phyloP scores from a whole-genome alignment of 805 yeast genomes.

The Tetrapisispora arboricola region DNA sequence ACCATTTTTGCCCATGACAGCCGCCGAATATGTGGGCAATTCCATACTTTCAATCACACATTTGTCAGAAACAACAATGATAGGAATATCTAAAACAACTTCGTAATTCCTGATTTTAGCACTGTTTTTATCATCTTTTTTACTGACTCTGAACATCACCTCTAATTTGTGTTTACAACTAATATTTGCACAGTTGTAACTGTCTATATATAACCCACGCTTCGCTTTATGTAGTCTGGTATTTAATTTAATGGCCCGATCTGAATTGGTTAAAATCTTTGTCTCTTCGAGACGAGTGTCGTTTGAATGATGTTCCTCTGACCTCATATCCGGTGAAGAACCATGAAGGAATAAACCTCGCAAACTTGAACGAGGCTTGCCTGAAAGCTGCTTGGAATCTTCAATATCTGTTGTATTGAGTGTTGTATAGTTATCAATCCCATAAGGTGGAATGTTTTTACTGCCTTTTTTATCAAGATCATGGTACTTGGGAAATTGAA shows the following conservation, averaged over 20 bases:
- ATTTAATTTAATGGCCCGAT: constrained; percentile 11
- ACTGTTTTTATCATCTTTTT: constrained; percentile 41
- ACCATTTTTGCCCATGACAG: constrained; percentile 8
- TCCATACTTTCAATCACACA: constrained; percentile 31
- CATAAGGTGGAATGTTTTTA: constrained; percentile 27
- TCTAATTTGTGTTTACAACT: constrained; percentile 58
- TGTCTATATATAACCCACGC: constrained; percentile 46
- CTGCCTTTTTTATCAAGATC: constrained; percentile 21
- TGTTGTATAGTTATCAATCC: constrained; percentile 23
- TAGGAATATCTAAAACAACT: constrained; percentile 71
- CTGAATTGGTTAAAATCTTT: constrained; percentile 14
- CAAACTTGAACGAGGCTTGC: constrained; percentile 9
- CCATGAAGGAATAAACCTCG: constrained; percentile 10
- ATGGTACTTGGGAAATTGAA: constrained; percentile 27
- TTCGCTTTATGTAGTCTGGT: constrained; percentile 17
- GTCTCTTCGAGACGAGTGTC: constrained; percentile 11
- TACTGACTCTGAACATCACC: constrained; percentile 56
- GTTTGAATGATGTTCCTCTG: not conserved
- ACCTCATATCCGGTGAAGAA: not conserved
- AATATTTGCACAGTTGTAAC: constrained; percentile 48
- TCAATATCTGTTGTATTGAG: constrained; percentile 11
- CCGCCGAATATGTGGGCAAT: constrained; percentile 30
- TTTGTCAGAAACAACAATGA: constrained; percentile 39
- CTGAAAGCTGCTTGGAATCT: not conserved
- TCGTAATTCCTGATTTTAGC: constrained; percentile 61